Base-by-base conservation (phyloP, 257 asterid genomes). In the Plantago elongata region DNA sequence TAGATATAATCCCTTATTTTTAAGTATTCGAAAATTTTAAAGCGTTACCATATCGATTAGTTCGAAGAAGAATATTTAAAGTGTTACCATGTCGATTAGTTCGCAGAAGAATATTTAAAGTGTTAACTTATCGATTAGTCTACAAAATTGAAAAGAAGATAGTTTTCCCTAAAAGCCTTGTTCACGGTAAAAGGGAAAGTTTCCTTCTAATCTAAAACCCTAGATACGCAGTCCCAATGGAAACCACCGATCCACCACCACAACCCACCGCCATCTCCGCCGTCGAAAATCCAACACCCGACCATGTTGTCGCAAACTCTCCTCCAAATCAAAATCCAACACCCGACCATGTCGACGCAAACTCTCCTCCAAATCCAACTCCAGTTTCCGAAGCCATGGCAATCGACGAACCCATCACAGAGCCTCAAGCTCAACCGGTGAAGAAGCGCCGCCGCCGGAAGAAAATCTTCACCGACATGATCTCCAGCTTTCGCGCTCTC, bases 391-490 rank as follows among this genome's bases (percentile, higher is more conserved):
- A 63, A 68, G 57, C 72, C 43, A 22, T 51, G 72, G 77, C 47
- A 67, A 61, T 49, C 38, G 29, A 67, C 60, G 72, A 71, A 59
- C 55, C 70, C 27, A 7, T 57, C 34, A 16, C 81, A 11, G 82
- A 71, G 45, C 59, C 84, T 29, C 79, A 72, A 50, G 46, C 79
- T 14, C 79, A 71, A 11, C 94, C 79, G 7, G 80, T 76, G 38
- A 91, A 74, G 76, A 80, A 71, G 54, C 83, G 99, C 11, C 97
- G 99, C 68, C 99, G 99, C 62, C 86, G 97, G 37, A 89, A 87
- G 83, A 85, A 82, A 68, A 78, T 89, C 65, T 92, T 78, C 83
- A 85, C 97, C 1, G 97, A 92, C 67, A 81, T 86, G 88, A 84
- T 92, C 52, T 81, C 95, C 10, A 87, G 97, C 37, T 75, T 81